Evolutionary conservation across 257 asterid genomes (phyloP).

Genomic region (Forsythia viridissima): DNA sequence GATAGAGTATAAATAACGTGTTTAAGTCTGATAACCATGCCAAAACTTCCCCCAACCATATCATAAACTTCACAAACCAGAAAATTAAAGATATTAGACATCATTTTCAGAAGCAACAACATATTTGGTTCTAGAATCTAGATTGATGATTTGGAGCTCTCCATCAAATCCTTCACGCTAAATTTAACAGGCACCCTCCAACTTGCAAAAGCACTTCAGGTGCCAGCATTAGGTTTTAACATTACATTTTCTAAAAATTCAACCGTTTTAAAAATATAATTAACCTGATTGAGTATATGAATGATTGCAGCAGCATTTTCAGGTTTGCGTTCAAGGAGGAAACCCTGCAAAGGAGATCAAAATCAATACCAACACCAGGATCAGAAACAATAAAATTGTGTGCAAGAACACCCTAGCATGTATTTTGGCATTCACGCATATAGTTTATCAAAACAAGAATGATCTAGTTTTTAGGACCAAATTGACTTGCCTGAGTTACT

Average conservation of each 20-base stretch:
- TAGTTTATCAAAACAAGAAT: background rate
- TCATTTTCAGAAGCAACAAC: background rate
- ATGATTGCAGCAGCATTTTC: slow-evolving; percentile 75
- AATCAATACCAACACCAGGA: slow-evolving; percentile 12
- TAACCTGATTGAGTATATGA: slow-evolving; percentile 71
- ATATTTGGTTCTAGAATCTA: background rate
- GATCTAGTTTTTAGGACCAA: background rate
- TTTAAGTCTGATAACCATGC: background rate
- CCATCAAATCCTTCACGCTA: background rate
- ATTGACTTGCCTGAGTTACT: background rate
- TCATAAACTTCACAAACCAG: background rate
- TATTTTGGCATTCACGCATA: background rate
- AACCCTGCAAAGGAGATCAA: slow-evolving; percentile 53
- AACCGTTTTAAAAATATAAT: background rate
- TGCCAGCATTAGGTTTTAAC: background rate
- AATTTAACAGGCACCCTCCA: background rate
- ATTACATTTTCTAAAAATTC: background rate
- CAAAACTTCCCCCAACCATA: background rate
- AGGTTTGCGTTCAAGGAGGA: slow-evolving; percentile 74
- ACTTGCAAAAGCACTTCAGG: background rate
- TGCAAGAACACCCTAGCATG: slow-evolving; percentile 5
- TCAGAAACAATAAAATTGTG: background rate
- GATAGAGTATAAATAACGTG: background rate
- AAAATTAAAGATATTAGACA: background rate
- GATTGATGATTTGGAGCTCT: background rate